Percentiles rank a stretch among this genome's conserved stretches.
These are phyloP conservation scores for Verticillium dahliae DNA, from an alignment of 2,329 filamentous ascomycete species.

Conservation along the genomic window DNA sequence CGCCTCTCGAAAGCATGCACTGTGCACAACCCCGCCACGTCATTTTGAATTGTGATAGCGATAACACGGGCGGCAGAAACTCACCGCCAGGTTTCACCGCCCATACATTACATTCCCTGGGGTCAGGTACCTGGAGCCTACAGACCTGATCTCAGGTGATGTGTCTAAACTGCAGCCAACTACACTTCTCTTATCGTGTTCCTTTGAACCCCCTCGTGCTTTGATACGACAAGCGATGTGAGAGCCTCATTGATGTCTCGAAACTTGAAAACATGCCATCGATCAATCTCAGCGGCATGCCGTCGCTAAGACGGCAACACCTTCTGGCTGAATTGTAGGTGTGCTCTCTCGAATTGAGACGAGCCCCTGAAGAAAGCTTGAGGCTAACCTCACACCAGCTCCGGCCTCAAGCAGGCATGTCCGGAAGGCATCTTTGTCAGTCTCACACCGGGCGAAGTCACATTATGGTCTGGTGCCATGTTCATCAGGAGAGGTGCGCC, in stretches of 20 bases:
- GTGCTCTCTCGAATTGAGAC: constrained; percentile 1
- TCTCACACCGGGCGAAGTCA: constrained; percentile 73
- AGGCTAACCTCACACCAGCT: constrained; percentile 41
- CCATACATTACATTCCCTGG: background rate
- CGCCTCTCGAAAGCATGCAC: background rate
- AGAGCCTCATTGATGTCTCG: background rate
- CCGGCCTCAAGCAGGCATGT: constrained; percentile 73
- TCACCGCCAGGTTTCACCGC: constrained; percentile 20
- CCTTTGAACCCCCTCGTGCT: background rate
- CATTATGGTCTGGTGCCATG: constrained; percentile 82
- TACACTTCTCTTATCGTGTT: background rate
- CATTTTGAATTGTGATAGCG: background rate
- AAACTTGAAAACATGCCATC: constrained; percentile 30
- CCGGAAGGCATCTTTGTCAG: constrained; percentile 84
- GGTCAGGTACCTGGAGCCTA: no score
- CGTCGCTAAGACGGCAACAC: constrained; percentile 64
- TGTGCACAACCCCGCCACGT: background rate
- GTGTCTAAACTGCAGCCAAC: constrained; percentile 5
- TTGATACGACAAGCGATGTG: background rate
- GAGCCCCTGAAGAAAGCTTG: background rate
- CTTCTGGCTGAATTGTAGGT: constrained; percentile 77
- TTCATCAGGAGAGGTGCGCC: constrained; percentile 77
- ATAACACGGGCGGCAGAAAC: constrained; percentile 17
- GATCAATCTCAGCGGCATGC: constrained; percentile 37
- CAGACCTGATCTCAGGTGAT: no score